A percentile compares a stretch with the other conserved stretches of the same genome.
phyloP scores from a whole-genome alignment of 148 eudicot species.

The Rhododendron griersonianum region DNA sequence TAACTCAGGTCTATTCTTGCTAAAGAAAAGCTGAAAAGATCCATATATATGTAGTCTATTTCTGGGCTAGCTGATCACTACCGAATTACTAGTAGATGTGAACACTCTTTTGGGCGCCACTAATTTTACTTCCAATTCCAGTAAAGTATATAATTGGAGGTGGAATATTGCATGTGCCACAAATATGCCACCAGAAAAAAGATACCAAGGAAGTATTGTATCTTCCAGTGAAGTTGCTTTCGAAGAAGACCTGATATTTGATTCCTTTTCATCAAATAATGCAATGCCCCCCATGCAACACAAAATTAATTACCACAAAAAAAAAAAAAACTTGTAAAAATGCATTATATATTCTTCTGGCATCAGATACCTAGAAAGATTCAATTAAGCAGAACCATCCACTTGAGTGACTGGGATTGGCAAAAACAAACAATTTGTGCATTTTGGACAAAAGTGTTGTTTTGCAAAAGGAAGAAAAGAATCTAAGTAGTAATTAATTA shows the following conservation, averaged over 20 bases:
- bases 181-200: not conserved
- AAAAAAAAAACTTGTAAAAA: not conserved
- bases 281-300: not conserved
- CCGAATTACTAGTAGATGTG: not conserved
- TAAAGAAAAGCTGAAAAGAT: too few species aligned
- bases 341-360: not conserved
- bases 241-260: not conserved
- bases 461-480: not conserved
- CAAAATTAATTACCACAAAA: not conserved
- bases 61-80: too few species aligned
- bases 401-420: not conserved
- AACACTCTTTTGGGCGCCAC: not conserved
- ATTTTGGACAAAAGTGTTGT: not conserved
- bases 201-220: not conserved
- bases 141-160: not conserved
- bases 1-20: not conserved
- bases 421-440: not conserved
- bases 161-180: not conserved
- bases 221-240: not conserved
- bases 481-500: not conserved
- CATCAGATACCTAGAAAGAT: not conserved
- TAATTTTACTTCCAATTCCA: not conserved
- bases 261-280: not conserved
- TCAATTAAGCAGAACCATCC: not conserved
- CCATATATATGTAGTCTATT: not conserved